Conservation (phyloP, 345 rosid genomes). For the Pistacia atlantica region DNA sequence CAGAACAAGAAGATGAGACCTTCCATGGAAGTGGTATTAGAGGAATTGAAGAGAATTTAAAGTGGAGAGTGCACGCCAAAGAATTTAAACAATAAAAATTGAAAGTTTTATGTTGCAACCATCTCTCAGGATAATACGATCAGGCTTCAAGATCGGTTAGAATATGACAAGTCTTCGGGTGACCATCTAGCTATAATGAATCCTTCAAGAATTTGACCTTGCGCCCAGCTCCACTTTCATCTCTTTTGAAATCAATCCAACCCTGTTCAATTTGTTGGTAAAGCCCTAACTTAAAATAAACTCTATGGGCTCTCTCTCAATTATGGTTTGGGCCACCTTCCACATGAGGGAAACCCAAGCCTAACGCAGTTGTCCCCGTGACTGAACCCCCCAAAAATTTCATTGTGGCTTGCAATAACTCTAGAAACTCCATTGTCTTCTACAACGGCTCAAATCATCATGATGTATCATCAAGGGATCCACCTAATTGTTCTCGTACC, state of each 20-base stretch:
- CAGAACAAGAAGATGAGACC: too few relatives aligned
- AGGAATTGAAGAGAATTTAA: too few relatives aligned
- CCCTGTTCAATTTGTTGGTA: slow-evolving; percentile 19
- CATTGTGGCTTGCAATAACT: neutral
- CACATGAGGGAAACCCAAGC: too few relatives aligned
- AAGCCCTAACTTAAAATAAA: too few relatives aligned
- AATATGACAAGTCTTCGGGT: neutral
- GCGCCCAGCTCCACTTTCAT: slow-evolving; percentile 32
- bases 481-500: slow-evolving; percentile 28
- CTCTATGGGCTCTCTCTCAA: too few relatives aligned
- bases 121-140: slow-evolving; percentile 38
- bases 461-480: neutral
- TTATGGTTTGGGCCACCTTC: too few relatives aligned
- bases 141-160: slow-evolving; percentile 35
- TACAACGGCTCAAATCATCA: neutral
- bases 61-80: too few relatives aligned
- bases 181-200: slow-evolving; percentile 10
- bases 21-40: too few relatives aligned
- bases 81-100: too few relatives aligned
- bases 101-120: slow-evolving; percentile 24
- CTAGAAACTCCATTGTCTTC: slow-evolving; percentile 18
- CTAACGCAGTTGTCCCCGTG: too few relatives aligned
- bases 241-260: neutral
- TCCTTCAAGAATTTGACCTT: slow-evolving; percentile 32
- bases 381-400: slow-evolving; percentile 19